Percentiles rank a stretch among this genome's conserved stretches.
phyloP scores from a whole-genome alignment of 306 rosid genomes.

The Pyrus communis region DNA sequence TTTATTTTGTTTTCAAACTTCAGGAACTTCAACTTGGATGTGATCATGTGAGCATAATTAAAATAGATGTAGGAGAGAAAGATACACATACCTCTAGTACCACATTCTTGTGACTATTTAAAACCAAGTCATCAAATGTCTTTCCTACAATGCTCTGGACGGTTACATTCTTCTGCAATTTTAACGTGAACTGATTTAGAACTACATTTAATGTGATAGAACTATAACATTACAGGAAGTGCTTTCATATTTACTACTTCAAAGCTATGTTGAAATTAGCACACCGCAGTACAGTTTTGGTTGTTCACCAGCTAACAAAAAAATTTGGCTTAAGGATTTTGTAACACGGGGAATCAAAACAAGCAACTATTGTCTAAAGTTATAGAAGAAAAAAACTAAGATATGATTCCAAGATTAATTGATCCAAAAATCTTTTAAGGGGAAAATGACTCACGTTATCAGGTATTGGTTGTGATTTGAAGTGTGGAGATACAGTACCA shows the following conservation, averaged over 20 bases:
- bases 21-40: neutral
- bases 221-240: neutral
- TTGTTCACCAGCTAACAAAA: neutral
- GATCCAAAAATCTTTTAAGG: neutral
- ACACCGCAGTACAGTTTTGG: neutral
- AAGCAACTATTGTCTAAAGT: neutral
- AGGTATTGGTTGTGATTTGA: conserved; percentile 81
- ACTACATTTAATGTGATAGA: neutral
- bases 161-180: conserved; percentile 60
- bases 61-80: conserved; percentile 6
- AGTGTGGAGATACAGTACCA: conserved; percentile 62
- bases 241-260: neutral
- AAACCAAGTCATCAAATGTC: conserved; percentile 60
- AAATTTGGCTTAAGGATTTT: neutral
- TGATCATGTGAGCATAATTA: neutral
- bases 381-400: neutral
- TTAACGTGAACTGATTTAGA: neutral
- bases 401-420: neutral
- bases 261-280: neutral
- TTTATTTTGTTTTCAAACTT: neutral
- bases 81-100: conserved; percentile 67
- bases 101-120: conserved; percentile 59
- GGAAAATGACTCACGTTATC: conserved; percentile 53
- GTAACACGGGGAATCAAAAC: neutral
- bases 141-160: conserved; percentile 61